Evolutionary conservation across 2,329 filamentous ascomycete genomes (phyloP), one percentile per base, ranked within the genome.

Genomic region (Aplosporella prunicola): DNA sequence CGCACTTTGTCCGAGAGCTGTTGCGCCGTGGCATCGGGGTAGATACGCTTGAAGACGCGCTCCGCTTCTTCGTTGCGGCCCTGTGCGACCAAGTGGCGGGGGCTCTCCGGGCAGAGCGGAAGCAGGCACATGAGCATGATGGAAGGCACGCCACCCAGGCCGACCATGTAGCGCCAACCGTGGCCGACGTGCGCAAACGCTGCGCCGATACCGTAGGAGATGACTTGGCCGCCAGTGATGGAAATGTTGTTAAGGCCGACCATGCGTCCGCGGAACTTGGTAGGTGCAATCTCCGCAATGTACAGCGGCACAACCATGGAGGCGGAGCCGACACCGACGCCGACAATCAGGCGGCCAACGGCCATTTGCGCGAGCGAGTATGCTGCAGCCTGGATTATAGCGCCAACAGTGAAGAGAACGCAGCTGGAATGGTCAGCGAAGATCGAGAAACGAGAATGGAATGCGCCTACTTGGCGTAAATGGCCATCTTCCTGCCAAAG

Each of bases 81-180:
- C 32, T 68, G 64, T n/a, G 50, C 62, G 18, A 70, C 52, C 4
- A 71, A 52, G 40, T 69, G 64, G 4, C 66, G 61, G 5, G 67
- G 67, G 1, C 63, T 67, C 39, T 72, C 68, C 0, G 68, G 68
- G 43, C 64, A 68, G 45, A 64, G 63, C 1, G 61, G 55, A 1
- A 72, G 57, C 4, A 71, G 55, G 13, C 47, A 51, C 3, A 47
- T 56, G 1, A 71, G 60, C 3, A 67, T 33, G n/a, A 72, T 53
- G 2, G 67, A 57, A 2, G 69, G 69, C 2, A 68, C 36, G 3
- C 55, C 69, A 14, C 68, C 68, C 1, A 64, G 53, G 0, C 61
- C 68, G 3, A 70, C 66, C 61, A 71, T 70, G 27, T 61, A 66
- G 38, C 67, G 48, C 69, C 68, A 72, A n/a, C 64, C 67, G n/a